Base-by-base conservation (phyloP, 2,329 filamentous ascomycete genomes). In the Phialemonium atrogriseum region DNA sequence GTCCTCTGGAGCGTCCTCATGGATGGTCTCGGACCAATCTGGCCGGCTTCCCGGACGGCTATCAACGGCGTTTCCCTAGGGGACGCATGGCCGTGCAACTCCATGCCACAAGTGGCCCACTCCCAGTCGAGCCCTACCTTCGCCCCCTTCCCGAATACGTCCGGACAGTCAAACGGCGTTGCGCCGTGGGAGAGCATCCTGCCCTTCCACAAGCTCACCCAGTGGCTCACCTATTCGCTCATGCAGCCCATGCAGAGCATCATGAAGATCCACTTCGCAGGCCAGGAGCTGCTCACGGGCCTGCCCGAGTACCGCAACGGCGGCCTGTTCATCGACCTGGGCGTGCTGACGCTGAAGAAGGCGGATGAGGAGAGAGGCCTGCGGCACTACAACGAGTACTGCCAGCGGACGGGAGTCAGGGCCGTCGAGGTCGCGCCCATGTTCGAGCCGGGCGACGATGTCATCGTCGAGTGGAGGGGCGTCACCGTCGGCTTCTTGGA, bases 1-100 rank as follows among this genome's bases (percentile, higher is more conserved):
- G 89, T 88, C 0, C 67, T 98, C 7, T 98, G 91, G 91, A 78
- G 79, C 39, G 77, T 89, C 2, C 73, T 98, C 9, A 93, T 94
- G 77, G 80, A 86, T 36, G 86, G 87, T 7, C 68, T 98, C 8
- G 73, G 77, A 4, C 73, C 80, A 1, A 93, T 96, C 53, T 98
- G 91, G 91, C 89, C 91, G 0, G 61, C 76, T 1, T 85, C 84
- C 1, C 78, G 89, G 40, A 94, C 89, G 0, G 77, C 82, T 40
- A 81, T 98, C 45, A 85, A 94, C 50, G 87, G 87, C 2, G 70
- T 84, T 17, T 77, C 87, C 0, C 75, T 98, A 11, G 91, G 91
- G 34, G 91, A 98, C 52, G 89, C 91, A 15, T 98, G 91, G 91
- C 84, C 81, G 0, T 94, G 88, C 59, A 77, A 73, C 9, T 75